Conservation (phyloP, 495 filamentous ascomycete species). For the Xylaria flabelliformis region DNA sequence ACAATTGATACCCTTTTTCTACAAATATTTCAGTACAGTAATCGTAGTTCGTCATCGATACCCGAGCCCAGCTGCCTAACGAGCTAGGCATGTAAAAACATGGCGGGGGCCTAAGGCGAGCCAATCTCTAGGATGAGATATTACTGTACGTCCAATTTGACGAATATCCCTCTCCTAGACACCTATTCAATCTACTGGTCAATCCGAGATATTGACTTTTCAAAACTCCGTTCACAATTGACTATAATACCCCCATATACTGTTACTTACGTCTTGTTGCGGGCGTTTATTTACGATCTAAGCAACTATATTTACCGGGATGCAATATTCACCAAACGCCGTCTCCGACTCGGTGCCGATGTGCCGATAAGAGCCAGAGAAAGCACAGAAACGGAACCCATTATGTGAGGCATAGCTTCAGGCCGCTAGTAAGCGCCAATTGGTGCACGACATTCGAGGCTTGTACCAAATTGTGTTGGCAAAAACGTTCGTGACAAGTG, state of each 20-base stretch:
- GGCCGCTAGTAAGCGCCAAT: background rate
- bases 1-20: conserved; percentile 13
- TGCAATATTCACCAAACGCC: background rate
- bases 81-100: too few relatives aligned
- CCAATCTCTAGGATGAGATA: background rate
- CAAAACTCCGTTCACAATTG: background rate
- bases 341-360: background rate
- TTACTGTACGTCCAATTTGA: background rate
- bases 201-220: background rate
- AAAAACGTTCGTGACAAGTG: background rate
- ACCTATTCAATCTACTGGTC: background rate
- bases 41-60: background rate
- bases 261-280: background rate
- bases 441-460: background rate
- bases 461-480: background rate
- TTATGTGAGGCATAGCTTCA: background rate
- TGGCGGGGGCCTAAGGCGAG: background rate
- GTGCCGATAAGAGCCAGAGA: background rate
- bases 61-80: too few relatives aligned
- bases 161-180: background rate
- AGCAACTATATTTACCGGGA: too few relatives aligned
- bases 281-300: background rate
- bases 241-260: too few relatives aligned
- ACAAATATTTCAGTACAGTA: background rate
- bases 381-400: background rate